Evolutionary conservation across 2,329 filamentous ascomycete species (phyloP).

Genomic region (Microsporum canis): DNA sequence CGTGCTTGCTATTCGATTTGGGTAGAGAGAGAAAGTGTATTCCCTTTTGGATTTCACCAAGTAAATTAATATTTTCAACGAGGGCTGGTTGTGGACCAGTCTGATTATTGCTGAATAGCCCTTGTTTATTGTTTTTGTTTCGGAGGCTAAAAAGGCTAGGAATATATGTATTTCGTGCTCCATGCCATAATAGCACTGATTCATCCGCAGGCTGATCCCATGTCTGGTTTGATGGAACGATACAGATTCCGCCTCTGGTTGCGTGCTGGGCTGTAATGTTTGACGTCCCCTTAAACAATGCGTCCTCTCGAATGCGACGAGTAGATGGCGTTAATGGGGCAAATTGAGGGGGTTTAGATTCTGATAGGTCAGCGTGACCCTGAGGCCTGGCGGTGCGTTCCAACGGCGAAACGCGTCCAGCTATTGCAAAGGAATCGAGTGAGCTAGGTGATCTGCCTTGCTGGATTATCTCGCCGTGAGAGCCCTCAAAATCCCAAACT

Average conservation of each 20-base stretch:
- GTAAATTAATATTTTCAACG: conserved; percentile 30
- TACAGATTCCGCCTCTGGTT: conserved; percentile 32
- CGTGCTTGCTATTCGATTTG: conserved; percentile 18
- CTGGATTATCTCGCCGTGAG: conserved; percentile 27
- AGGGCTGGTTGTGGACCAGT: conserved; percentile 29
- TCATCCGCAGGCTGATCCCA: conserved; percentile 32
- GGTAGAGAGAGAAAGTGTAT: conserved; percentile 27
- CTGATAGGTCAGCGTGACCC: conserved; percentile 17
- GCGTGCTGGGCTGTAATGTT: conserved; percentile 18
- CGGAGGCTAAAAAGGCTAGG: conserved; percentile 35
- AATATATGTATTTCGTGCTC: conserved; percentile 31
- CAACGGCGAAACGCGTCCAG: conserved; percentile 28
- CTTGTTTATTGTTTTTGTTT: conserved; percentile 31
- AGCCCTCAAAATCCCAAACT: conserved; percentile 39
- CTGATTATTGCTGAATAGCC: conserved; percentile 30
- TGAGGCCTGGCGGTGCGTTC: conserved; percentile 11
- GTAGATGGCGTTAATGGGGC: conserved; percentile 40
- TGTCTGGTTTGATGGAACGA: conserved; percentile 28
- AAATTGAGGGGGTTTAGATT: conserved; percentile 27
- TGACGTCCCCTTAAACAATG: conserved; percentile 31
- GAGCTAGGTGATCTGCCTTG: conserved; percentile 32
- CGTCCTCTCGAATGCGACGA: conserved; percentile 35
- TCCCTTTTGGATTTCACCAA: conserved; percentile 32
- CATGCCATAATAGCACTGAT: conserved; percentile 35
- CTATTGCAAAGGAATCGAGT: conserved; percentile 33